Evolutionary conservation across 305 asterid genomes (phyloP).

Genomic region (Solanum hybrid): DNA sequence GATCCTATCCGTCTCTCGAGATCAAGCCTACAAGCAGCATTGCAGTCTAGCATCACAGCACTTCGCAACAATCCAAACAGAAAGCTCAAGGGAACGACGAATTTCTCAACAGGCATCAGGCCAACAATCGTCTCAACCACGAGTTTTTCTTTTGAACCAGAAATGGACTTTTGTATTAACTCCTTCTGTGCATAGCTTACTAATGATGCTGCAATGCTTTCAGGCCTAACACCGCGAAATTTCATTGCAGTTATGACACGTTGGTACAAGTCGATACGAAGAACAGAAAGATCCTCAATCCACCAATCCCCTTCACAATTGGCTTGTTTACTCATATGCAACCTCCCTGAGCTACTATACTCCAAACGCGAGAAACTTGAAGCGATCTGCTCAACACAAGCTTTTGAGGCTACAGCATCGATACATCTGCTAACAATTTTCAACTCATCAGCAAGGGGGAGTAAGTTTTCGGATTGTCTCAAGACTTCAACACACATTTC

Average conservation of each 20-base stretch:
- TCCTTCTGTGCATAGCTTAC: slow-evolving; percentile 66
- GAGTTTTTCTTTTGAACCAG: slow-evolving; percentile 34
- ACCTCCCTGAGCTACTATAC: slow-evolving; percentile 83
- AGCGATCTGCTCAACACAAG: slow-evolving; percentile 79
- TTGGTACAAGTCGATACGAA: slow-evolving; percentile 54
- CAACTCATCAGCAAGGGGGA: slow-evolving; percentile 76
- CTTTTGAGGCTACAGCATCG: slow-evolving; percentile 79
- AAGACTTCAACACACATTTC: slow-evolving; percentile 83
- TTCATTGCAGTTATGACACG: slow-evolving; percentile 70
- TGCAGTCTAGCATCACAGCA: slow-evolving; percentile 62
- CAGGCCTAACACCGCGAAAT: slow-evolving; percentile 81
- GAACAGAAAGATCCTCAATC: slow-evolving; percentile 72
- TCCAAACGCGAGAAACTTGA: slow-evolving; percentile 80
- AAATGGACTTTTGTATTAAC: slow-evolving; percentile 38
- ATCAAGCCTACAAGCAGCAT: slow-evolving; percentile 53
- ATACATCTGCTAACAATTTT: slow-evolving; percentile 49
- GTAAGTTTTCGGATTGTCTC: slow-evolving; percentile 55
- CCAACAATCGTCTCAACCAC: slow-evolving; percentile 60
- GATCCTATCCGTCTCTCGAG: slow-evolving; percentile 85
- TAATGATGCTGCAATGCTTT: slow-evolving; percentile 67
- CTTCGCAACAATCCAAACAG: slow-evolving; percentile 67
- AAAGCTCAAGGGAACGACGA: slow-evolving; percentile 50
- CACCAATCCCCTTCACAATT: slow-evolving; percentile 65
- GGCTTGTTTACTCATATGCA: slow-evolving; percentile 69
- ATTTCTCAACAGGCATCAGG: slow-evolving; percentile 64